Percentiles rank a stretch among this genome's conserved stretches.
phyloP scores from a whole-genome alignment of 441 rosid species.

The Gossypium trilobum region DNA sequence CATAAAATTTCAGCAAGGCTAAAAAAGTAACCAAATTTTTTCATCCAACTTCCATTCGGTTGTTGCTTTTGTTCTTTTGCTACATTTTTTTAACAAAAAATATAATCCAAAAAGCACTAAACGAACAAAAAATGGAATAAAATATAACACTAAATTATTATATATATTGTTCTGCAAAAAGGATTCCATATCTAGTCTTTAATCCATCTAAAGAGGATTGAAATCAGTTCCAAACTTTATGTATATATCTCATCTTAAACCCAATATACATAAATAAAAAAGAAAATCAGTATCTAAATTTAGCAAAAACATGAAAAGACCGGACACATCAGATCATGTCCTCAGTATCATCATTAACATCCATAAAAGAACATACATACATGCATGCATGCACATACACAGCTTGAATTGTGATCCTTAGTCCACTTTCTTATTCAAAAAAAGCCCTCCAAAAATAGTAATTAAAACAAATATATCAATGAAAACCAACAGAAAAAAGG shows the following conservation, averaged over 20 bases:
- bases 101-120: not conserved
- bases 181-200: not conserved
- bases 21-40: not conserved
- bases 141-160: not conserved
- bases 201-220: not conserved
- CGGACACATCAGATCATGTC: not conserved
- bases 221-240: not conserved
- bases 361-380: constrained; percentile 3
- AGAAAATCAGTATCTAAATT: not conserved
- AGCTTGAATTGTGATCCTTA: constrained; percentile 7
- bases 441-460: not conserved
- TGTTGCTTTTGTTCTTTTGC: not conserved
- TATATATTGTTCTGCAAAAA: not conserved
- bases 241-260: not conserved
- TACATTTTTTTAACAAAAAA: not conserved
- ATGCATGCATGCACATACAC: constrained; percentile 19
- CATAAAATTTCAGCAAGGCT: not conserved
- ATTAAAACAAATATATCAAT: not conserved
- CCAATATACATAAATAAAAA: not conserved
- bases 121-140: no score
- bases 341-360: not conserved
- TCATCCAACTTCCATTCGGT: not conserved
- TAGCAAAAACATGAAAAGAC: not conserved
- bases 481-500: not conserved
- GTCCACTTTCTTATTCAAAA: not conserved